Evolutionary conservation across 495 filamentous ascomycete genomes (phyloP).

Genomic region (Xylaria sp.): DNA sequence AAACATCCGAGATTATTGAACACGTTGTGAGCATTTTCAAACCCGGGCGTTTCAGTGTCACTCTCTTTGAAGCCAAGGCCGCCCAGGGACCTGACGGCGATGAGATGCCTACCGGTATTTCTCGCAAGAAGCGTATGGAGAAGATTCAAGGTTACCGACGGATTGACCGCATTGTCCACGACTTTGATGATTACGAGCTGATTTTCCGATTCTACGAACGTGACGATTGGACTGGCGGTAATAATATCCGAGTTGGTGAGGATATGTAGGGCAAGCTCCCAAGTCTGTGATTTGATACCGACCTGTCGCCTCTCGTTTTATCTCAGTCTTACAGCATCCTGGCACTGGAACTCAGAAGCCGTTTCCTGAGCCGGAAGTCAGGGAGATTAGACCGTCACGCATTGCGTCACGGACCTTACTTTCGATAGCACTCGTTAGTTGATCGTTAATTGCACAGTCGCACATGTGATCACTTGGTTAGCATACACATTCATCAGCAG

Average conservation of each 20-base stretch:
- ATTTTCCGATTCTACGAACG: constrained; percentile 97
- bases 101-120: constrained; percentile 45
- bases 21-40: constrained; percentile 96
- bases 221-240: constrained; percentile 82
- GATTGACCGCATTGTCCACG: constrained; percentile 94
- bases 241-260: constrained; percentile 73
- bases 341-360: constrained; percentile 18
- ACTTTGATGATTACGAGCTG: constrained; percentile 96
- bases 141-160: constrained; percentile 85
- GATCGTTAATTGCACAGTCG: constrained; percentile 21
- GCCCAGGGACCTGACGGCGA: constrained; percentile 51
- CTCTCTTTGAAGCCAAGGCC: constrained; percentile 89
- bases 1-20: constrained; percentile 87
- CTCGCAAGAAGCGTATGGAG: constrained; percentile 75
- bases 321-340: constrained; percentile 12
- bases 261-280: constrained; percentile 31
- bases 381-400: constrained; percentile 15
- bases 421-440: constrained; percentile 27
- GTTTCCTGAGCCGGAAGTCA: constrained; percentile 10
- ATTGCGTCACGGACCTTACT: constrained; percentile 18
- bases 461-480: constrained; percentile 13
- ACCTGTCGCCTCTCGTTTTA: constrained; percentile 22
- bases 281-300: constrained; percentile 8
- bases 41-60: constrained; percentile 95
- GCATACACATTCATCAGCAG: not conserved